Conservation (phyloP, 192 early-diverging fungal genomes). For the Coemansia sp. region DNA sequence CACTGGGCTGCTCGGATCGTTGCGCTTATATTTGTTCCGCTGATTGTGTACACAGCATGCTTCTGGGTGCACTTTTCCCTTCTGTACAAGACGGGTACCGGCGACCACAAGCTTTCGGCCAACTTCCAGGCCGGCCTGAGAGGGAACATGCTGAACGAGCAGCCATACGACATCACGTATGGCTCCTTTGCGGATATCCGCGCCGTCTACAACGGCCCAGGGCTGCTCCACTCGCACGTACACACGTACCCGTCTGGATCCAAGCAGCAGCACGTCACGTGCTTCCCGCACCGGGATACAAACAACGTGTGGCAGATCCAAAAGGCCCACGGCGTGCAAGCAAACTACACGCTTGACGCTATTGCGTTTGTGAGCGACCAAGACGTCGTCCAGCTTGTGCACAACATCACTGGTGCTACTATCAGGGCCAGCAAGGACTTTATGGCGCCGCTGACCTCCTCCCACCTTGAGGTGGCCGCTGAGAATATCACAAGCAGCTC, state of each 20-base stretch:
- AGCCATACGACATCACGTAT: conserved; percentile 42
- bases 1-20: conserved; percentile 87
- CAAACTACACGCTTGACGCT: conserved; percentile 49
- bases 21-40: conserved; percentile 79
- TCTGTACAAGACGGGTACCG: conserved; percentile 77
- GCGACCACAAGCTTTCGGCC: conserved; percentile 90
- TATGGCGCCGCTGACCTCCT: conserved; percentile 63
- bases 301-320: conserved; percentile 72
- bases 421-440: conserved; percentile 66
- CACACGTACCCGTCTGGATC: conserved; percentile 64
- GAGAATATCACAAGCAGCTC: conserved; percentile 60
- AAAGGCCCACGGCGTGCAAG: conserved; percentile 25
- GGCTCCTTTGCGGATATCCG: conserved; percentile 36
- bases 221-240: conserved; percentile 63
- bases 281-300: conserved; percentile 71
- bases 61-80: conserved; percentile 93
- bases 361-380: conserved; percentile 65
- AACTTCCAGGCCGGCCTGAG: conserved; percentile 81
- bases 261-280: conserved; percentile 84
- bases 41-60: conserved; percentile 75
- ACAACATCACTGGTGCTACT: conserved; percentile 58
- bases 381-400: conserved; percentile 77
- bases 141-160: conserved; percentile 68
- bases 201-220: conserved; percentile 35
- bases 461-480: conserved; percentile 64